Evolutionary conservation across 805 yeast species (phyloP).

Genomic region (Komagataella kurtzmanii): DNA sequence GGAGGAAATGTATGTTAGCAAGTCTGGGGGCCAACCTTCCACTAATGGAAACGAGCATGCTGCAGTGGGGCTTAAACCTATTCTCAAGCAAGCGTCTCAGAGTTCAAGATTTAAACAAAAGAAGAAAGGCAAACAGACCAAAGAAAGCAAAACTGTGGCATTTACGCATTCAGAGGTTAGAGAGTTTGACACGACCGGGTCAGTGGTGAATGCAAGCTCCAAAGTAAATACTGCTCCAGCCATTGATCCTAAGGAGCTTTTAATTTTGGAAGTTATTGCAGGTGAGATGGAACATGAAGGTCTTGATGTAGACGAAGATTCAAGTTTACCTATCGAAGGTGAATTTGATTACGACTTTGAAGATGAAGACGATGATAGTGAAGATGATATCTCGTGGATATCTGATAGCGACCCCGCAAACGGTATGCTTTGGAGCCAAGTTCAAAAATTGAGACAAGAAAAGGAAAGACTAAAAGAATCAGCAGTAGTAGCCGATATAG

Average conservation of each 20-base stretch:
- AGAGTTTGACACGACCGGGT: not conserved
- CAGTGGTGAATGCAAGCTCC: not conserved
- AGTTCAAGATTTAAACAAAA: not conserved
- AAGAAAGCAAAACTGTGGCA: not conserved
- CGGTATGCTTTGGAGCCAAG: constrained; percentile 26
- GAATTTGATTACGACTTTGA: constrained; percentile 21
- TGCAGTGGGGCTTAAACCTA: not conserved
- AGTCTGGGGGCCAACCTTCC: not conserved
- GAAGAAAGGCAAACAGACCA: not conserved
- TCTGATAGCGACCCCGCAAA: constrained; percentile 18
- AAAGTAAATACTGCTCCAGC: constrained; percentile 6
- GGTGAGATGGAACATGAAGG: constrained; percentile 26
- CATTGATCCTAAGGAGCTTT: constrained; percentile 29
- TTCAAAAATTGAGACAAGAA: constrained; percentile 16
- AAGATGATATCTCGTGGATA: constrained; percentile 6
- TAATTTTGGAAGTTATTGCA: constrained; percentile 41
- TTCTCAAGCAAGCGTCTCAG: not conserved
- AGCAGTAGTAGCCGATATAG: not conserved
- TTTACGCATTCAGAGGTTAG: not conserved
- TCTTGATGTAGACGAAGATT: constrained; percentile 14
- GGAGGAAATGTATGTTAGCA: not conserved
- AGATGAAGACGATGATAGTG: constrained; percentile 10
- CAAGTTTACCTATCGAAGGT: constrained; percentile 24
- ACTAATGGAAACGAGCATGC: not conserved
- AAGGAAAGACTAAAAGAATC: constrained; percentile 4